Evolutionary conservation across 2,329 filamentous ascomycete genomes (phyloP).

Genomic region (Penicillium sp.): DNA sequence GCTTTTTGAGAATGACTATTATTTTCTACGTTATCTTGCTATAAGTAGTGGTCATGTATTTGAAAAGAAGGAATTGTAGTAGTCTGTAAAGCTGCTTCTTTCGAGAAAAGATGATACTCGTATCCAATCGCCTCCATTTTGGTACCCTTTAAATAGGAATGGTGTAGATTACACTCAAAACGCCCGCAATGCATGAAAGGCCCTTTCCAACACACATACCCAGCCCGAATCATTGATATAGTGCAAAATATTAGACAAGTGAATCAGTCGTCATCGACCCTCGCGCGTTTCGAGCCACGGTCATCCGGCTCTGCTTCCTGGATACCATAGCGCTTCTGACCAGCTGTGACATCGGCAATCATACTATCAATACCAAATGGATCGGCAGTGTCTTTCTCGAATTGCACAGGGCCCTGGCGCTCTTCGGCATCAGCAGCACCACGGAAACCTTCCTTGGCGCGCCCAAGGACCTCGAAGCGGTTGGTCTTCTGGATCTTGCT

Average conservation of each 20-base stretch:
- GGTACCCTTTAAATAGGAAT: slow-evolving; percentile 1
- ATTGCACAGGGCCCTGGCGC: slow-evolving; percentile 90
- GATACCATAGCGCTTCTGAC: slow-evolving; percentile 51
- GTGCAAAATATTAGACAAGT: slow-evolving; percentile 11
- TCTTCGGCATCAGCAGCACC: slow-evolving; percentile 79
- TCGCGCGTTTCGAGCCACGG: slow-evolving; percentile 67
- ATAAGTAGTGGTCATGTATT: neutral
- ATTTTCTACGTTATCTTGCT: too few species aligned
- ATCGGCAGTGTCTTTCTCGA: slow-evolving; percentile 85
- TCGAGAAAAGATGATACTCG: neutral
- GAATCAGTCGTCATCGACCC: slow-evolving; percentile 70
- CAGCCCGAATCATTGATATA: slow-evolving; percentile 18
- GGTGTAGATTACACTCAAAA: slow-evolving; percentile 24
- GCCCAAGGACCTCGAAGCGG: slow-evolving; percentile 86
- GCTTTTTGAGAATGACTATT: too few species aligned
- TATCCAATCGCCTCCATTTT: neutral
- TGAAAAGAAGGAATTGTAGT: neutral
- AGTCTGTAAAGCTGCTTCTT: neutral
- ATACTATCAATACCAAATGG: slow-evolving; percentile 96
- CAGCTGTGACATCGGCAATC: slow-evolving; percentile 73
- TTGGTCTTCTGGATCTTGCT: slow-evolving; percentile 83
- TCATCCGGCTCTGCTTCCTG: slow-evolving; percentile 44
- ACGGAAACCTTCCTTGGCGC: slow-evolving; percentile 83
- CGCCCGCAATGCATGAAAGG: slow-evolving; percentile 36
- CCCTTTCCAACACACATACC: slow-evolving; percentile 14